These are phyloP conservation scores for Fusarium sp. DNA, from an alignment of 2,329 filamentous ascomycete species.

Conservation along the genomic window DNA sequence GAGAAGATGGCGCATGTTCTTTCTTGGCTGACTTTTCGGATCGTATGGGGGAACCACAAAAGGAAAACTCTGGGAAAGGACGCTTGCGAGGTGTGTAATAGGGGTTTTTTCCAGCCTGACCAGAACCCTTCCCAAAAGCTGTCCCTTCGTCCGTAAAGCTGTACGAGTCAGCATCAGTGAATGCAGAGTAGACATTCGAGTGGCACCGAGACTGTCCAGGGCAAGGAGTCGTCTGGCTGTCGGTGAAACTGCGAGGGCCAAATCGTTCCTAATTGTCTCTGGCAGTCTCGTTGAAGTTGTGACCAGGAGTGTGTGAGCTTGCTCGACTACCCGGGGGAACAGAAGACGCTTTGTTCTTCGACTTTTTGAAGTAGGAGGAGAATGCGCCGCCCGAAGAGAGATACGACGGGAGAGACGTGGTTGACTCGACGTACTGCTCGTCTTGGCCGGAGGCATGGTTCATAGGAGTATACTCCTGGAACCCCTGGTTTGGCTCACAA, in stretches of 20 bases:
- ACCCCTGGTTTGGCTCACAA: conserved; percentile 6
- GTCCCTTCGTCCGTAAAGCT: conserved; percentile 21
- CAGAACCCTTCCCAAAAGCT: conserved; percentile 9
- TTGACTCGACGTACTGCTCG: conserved; percentile 17
- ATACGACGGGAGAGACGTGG: conserved; percentile 31
- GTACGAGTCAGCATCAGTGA: conserved; percentile 24
- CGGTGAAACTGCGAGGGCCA: conserved; percentile 33
- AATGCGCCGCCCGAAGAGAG: conserved; percentile 33
- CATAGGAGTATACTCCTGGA: neutral
- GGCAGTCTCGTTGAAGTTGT: conserved; percentile 36
- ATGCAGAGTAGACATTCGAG: conserved; percentile 20
- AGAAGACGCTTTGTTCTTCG: conserved; percentile 17
- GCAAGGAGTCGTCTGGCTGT: conserved; percentile 26
- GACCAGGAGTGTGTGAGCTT: conserved; percentile 14
- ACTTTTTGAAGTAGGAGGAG: conserved; percentile 40
- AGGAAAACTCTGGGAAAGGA: conserved; percentile 21
- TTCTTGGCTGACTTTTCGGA: conserved; percentile 23
- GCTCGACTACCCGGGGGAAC: conserved; percentile 6
- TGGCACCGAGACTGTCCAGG: conserved; percentile 19
- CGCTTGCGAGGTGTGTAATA: conserved; percentile 49
- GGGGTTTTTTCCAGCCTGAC: conserved; percentile 46
- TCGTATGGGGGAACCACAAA: conserved; percentile 9
- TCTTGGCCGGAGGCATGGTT: neutral
- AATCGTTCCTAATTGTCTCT: conserved; percentile 44
- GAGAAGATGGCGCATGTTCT: conserved; percentile 5